A percentile compares a stretch with the other conserved stretches of the same genome.
Evolutionary conservation across 345 rosid genomes (phyloP).

Genomic region (Arabis hirsuta): DNA sequence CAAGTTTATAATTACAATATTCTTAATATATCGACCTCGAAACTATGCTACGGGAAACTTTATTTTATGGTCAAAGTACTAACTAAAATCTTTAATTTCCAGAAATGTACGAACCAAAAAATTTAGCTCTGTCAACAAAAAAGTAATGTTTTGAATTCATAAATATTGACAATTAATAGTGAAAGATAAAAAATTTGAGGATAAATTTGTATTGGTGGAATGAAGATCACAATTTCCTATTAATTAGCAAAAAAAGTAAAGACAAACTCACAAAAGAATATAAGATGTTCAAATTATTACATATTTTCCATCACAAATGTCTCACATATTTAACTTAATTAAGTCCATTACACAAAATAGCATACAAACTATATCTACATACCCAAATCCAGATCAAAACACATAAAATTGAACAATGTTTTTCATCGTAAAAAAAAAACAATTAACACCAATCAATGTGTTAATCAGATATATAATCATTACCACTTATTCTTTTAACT

Average conservation of each 20-base stretch:
- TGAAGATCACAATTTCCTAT: not conserved
- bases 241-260: not conserved
- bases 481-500: slow-evolving; percentile 15
- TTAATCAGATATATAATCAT: slow-evolving; percentile 36
- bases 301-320: slow-evolving; percentile 27
- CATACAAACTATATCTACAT: slow-evolving; percentile 43
- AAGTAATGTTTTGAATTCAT: not conserved
- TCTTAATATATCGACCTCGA: not conserved
- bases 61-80: not conserved
- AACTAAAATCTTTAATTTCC: not conserved
- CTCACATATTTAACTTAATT: slow-evolving; percentile 30
- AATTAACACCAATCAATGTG: slow-evolving; percentile 44
- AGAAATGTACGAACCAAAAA: not conserved
- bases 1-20: not conserved
- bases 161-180: not conserved
- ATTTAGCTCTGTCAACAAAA: not conserved
- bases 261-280: slow-evolving; percentile 15
- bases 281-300: slow-evolving; percentile 39
- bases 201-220: not conserved
- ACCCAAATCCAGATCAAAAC: slow-evolving; percentile 44
- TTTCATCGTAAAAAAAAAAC: slow-evolving; percentile 27
- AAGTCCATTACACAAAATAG: slow-evolving; percentile 33
- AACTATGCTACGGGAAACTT: not conserved
- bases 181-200: not conserved
- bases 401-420: slow-evolving; percentile 35